A percentile compares a stretch with the other conserved stretches of the same genome.
phyloP scores from a whole-genome alignment of 139 green algal species.

The Edaphochlamys debaryana region DNA sequence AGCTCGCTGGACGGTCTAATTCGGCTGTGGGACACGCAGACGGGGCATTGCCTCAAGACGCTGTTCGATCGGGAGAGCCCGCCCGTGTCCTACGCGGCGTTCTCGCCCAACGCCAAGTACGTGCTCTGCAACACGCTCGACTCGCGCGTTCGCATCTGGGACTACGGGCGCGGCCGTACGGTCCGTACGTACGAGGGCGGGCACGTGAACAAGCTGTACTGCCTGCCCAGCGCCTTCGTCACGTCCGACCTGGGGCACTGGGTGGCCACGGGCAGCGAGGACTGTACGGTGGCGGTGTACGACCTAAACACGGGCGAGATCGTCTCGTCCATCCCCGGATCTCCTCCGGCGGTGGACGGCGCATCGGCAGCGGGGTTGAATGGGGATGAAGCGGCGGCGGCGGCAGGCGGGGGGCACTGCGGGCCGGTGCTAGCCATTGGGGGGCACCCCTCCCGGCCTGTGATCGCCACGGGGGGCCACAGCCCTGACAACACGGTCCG shows the following conservation, averaged over 20 bases:
- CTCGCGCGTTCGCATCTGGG: conserved; percentile 75
- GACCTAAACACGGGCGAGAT: conserved; percentile 74
- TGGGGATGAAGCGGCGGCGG: background rate
- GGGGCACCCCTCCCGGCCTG: conserved; percentile 42
- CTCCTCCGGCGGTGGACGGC: background rate
- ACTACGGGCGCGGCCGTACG: conserved; percentile 69
- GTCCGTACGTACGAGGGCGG: conserved; percentile 67
- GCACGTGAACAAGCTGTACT: conserved; percentile 72
- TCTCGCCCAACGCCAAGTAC: conserved; percentile 88
- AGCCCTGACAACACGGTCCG: conserved; percentile 72
- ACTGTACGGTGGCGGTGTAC: conserved; percentile 84
- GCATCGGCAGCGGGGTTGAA: background rate
- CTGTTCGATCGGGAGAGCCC: conserved; percentile 75
- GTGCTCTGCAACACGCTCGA: conserved; percentile 76
- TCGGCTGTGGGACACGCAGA: conserved; percentile 73
- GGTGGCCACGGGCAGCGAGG: conserved; percentile 88
- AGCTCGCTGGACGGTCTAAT: conserved; percentile 86
- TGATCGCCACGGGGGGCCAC: conserved; percentile 64
- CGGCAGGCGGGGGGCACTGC: conserved; percentile 9
- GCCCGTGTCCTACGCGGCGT: conserved; percentile 81
- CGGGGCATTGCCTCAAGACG: conserved; percentile 86
- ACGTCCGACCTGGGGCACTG: conserved; percentile 45
- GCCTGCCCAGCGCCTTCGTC: conserved; percentile 59
- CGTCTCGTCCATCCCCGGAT: conserved; percentile 56
- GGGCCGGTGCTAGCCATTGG: conserved; percentile 63